Evolutionary conservation across 495 filamentous ascomycete genomes (phyloP), one percentile per base, ranked within the genome.

Genomic region (Glutinoglossum americanum): DNA sequence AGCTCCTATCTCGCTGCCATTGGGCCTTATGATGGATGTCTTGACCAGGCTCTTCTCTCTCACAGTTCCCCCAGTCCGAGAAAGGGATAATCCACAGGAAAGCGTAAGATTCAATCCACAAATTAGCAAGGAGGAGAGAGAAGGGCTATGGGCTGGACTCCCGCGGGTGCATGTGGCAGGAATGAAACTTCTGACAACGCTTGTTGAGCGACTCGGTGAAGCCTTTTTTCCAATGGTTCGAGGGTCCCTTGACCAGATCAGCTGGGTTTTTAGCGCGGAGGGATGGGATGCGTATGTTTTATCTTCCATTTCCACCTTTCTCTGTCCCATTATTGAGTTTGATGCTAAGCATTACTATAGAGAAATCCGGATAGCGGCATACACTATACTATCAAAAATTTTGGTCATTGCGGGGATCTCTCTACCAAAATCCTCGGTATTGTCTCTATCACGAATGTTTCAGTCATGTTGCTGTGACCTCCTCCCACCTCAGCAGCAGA

Each of bases 101-200:
- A 47, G 35, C 49, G 30, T 63, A 13, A 72, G 74, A 41, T 68
- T 78, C 55, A 87, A 86, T 57, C 71, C 76, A 23, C 79, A 84
- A 63, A 79, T 93, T 60, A 71, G 79, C 37, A 77, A 81, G 51
- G 85, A 87, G 49, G 89, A 95, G 67, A 78, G 82, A 59, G 85
- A 90, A 60, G 74, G 75, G 47, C 71, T 95, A 11, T 87, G 80
- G 74, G 67, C 72, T 26, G 74, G 79, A 33, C 69, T 94, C 6
- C 87, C 88, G 28, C 73, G 76, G 25, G 78, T 94, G 60, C 86
- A 95, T 61, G 66, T 77, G 39, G 77, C 83, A 13, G 76, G 78
- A 37, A 69, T 92, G 57, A 70, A 73, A 25, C 61, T 93, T 5
- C 70, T 83, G 55, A 60, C 69, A 9, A 65, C 69, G 30, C 58